phyloP scores from a whole-genome alignment of 257 asterid genomes.

The Parsonsia alboflavescens region DNA sequence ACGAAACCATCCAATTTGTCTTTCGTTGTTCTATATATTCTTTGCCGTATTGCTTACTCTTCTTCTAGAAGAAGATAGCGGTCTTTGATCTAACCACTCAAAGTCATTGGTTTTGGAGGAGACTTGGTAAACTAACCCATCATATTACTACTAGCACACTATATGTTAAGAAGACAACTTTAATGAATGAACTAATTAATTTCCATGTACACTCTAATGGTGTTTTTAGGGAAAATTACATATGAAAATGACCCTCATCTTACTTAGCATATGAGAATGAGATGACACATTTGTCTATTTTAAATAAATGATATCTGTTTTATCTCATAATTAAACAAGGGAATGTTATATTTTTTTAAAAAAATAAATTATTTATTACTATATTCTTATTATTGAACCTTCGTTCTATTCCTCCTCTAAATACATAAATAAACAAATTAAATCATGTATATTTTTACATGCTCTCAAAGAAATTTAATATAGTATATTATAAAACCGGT shows the following conservation, averaged over 20 bases:
- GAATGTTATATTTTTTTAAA: too few species aligned
- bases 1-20: not conserved
- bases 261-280: not conserved
- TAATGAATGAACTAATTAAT: not conserved
- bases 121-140: slow-evolving; percentile 38
- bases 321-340: too few species aligned
- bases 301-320: too few species aligned
- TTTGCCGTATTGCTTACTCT: not conserved
- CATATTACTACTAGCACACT: not conserved
- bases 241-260: not conserved
- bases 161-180: not conserved
- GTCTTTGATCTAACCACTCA: slow-evolving; percentile 35
- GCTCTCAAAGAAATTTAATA: too few species aligned
- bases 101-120: slow-evolving; percentile 32
- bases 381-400: too few species aligned
- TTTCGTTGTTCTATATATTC: not conserved
- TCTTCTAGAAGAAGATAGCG: slow-evolving; percentile 16
- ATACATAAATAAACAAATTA: too few species aligned
- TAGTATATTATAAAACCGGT: too few species aligned
- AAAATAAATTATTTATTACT: too few species aligned
- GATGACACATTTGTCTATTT: not conserved
- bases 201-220: not conserved
- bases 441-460: too few species aligned
- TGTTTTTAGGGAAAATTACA: not conserved
- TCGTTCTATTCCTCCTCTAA: not conserved